Conservation (phyloP, 2,329 filamentous ascomycete genomes). For the Beauveria medogensis region DNA sequence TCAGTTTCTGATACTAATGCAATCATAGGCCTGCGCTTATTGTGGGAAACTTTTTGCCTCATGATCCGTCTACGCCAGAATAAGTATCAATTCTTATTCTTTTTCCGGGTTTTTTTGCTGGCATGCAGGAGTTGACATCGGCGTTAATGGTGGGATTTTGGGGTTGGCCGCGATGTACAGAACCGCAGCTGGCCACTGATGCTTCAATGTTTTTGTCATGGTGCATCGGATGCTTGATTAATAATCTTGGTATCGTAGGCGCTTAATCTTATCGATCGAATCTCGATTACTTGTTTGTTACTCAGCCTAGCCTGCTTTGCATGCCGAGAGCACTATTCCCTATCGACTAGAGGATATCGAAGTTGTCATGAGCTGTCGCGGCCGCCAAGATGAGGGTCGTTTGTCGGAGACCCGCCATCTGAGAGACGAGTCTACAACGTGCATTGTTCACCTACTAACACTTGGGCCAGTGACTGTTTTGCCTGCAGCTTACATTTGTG, state of each 20-base stretch:
- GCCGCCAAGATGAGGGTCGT: not conserved
- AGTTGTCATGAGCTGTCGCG: not conserved
- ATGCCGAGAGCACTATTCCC: not conserved
- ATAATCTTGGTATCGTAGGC: too few relatives aligned
- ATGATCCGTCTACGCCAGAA: conserved; percentile 46
- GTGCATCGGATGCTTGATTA: too few relatives aligned
- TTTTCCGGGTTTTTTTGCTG: not conserved
- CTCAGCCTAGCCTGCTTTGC: not conserved
- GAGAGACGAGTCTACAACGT: not conserved
- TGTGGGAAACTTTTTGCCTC: conserved; percentile 92
- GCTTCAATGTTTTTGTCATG: too few relatives aligned
- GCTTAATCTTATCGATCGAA: too few relatives aligned
- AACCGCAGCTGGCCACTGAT: too few relatives aligned
- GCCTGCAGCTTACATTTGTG: not conserved
- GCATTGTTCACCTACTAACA: not conserved
- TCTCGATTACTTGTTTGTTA: not conserved
- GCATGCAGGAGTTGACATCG: not conserved
- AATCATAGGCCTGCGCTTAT: conserved; percentile 79
- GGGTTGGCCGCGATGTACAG: not conserved
- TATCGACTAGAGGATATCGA: not conserved
- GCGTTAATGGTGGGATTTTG: not conserved
- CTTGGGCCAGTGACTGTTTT: not conserved
- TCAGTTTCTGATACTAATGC: conserved; percentile 23
- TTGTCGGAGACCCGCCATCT: not conserved
- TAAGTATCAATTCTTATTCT: not conserved